Conservation (phyloP, 257 asterid species). For the Penstemon davidsonii region DNA sequence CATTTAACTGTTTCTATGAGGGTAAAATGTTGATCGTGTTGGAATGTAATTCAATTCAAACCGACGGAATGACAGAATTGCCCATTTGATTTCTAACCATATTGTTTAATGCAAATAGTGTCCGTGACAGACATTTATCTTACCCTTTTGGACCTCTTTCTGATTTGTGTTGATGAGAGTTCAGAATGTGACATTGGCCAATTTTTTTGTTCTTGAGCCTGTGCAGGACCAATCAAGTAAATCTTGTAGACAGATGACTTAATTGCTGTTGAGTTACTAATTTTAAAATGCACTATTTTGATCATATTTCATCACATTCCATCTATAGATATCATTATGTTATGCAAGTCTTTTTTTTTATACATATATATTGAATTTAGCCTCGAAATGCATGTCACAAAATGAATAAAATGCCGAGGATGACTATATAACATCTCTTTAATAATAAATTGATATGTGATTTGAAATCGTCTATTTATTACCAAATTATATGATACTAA, state of each 20-base stretch:
- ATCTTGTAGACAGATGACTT: neutral
- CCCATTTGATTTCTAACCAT: neutral
- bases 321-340: neutral
- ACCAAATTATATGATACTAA: too few relatives aligned
- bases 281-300: neutral
- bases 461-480: too few relatives aligned
- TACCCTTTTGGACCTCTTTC: neutral
- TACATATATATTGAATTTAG: too few relatives aligned
- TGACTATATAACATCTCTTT: too few relatives aligned
- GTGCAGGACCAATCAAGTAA: neutral
- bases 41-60: neutral
- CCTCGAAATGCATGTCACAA: neutral
- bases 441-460: too few relatives aligned
- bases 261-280: neutral
- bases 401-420: too few relatives aligned
- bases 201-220: neutral
- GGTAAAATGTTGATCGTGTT: neutral
- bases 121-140: neutral
- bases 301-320: neutral
- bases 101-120: neutral
- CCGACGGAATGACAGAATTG: neutral
- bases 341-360: neutral
- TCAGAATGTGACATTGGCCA: neutral
- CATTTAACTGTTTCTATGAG: neutral
- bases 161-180: neutral